These are phyloP conservation scores for Cystofilobasidium bisporidii DNA, from an alignment of 768 basidiomycete genomes.

Conservation along the genomic window DNA sequence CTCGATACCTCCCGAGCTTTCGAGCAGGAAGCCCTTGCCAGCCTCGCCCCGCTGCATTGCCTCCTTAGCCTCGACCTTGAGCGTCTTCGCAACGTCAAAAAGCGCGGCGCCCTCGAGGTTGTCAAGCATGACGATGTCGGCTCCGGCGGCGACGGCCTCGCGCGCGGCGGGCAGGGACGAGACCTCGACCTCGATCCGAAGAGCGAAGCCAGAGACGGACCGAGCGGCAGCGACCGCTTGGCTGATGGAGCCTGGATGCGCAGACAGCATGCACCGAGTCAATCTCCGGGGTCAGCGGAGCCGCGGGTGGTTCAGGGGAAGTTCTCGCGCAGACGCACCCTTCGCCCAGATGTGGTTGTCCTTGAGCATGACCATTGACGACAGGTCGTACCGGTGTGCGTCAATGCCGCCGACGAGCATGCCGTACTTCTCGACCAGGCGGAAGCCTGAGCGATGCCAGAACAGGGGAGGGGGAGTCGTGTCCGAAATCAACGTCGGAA, in stretches of 20 bases:
- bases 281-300: neutral
- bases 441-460: conserved; percentile 55
- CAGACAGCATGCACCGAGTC: too few species aligned
- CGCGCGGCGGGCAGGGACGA: conserved; percentile 78
- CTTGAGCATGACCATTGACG: conserved; percentile 99
- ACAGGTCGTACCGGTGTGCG: conserved; percentile 88
- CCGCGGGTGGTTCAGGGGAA: neutral
- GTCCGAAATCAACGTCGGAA: too few species aligned
- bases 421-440: conserved; percentile 94
- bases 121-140: conserved; percentile 90
- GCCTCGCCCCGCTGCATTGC: conserved; percentile 37
- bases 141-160: conserved; percentile 93
- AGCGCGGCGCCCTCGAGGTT: conserved; percentile 76
- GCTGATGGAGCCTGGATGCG: conserved; percentile 65
- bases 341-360: conserved; percentile 99
- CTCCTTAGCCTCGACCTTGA: conserved; percentile 63
- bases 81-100: conserved; percentile 53
- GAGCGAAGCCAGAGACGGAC: conserved; percentile 77
- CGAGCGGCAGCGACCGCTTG: conserved; percentile 76
- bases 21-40: conserved; percentile 69
- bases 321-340: conserved; percentile 55
- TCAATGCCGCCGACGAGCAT: conserved; percentile 98
- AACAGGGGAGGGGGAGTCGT: neutral
- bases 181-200: conserved; percentile 89
- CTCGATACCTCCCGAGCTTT: conserved; percentile 91